Evolutionary conservation across 2,329 filamentous ascomycete genomes (phyloP).

Genomic region (Paecilomyces sp.): DNA sequence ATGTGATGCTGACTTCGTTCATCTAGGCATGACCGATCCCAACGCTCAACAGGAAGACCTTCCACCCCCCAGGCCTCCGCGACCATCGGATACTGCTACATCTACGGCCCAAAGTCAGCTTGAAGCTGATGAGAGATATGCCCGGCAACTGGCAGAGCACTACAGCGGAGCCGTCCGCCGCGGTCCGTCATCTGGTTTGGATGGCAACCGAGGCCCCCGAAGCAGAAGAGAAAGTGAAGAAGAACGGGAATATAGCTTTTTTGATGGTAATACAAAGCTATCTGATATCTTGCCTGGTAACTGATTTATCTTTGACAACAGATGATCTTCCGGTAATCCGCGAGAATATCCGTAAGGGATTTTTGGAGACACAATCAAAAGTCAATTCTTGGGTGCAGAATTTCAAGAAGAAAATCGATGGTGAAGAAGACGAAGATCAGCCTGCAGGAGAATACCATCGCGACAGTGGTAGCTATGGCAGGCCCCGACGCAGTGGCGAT

Average conservation of each 20-base stretch:
- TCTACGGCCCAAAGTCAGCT: conserved; percentile 67
- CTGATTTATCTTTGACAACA: conserved; percentile 19
- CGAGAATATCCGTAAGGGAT: conserved; percentile 90
- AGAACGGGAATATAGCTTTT: conserved; percentile 77
- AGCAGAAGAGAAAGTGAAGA: conserved; percentile 52
- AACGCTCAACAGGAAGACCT: conserved; percentile 56
- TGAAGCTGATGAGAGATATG: conserved; percentile 85
- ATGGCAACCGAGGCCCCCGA: conserved; percentile 33
- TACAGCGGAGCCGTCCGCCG: conserved; percentile 51
- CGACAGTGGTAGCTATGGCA: conserved; percentile 31
- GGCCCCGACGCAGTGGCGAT: conserved; percentile 56
- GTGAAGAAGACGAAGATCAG: conserved; percentile 63
- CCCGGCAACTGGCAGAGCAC: conserved; percentile 85
- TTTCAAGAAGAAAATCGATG: conserved; percentile 88
- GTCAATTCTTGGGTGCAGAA: conserved; percentile 90
- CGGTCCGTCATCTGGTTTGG: conserved; percentile 21
- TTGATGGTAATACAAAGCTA: conserved; percentile 55
- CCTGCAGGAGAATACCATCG: conserved; percentile 29
- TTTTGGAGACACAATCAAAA: conserved; percentile 85
- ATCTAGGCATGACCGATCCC: conserved; percentile 69
- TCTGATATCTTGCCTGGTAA: neutral
- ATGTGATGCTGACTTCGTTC: conserved; percentile 3
- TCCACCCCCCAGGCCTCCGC: conserved; percentile 74
- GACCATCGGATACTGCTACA: conserved; percentile 51
- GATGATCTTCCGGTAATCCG: conserved; percentile 91